These are phyloP conservation scores for Backusella westeae DNA, from an alignment of 192 early-diverging fungal genomes.

Conservation along the genomic window DNA sequence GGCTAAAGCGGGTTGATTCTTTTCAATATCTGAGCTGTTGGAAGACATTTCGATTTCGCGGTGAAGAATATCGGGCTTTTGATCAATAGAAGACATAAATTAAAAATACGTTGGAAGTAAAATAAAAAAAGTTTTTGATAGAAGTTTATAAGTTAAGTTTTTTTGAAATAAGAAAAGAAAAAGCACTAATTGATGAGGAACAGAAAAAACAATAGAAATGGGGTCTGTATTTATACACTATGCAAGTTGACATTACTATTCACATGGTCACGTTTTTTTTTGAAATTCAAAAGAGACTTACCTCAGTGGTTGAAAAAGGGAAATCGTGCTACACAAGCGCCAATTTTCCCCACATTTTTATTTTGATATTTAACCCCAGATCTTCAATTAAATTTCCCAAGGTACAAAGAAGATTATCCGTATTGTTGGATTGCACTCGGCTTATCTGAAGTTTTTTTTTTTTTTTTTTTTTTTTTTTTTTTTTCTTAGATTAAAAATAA, in stretches of 20 bases:
- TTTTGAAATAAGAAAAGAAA: background rate
- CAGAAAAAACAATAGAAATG: constrained; percentile 1
- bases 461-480: background rate
- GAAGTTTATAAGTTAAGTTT: background rate
- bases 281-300: background rate
- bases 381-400: background rate
- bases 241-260: background rate
- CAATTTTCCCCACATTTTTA: background rate
- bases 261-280: constrained; percentile 8
- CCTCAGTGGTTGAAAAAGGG: background rate
- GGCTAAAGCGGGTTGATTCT: background rate
- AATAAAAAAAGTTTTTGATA: background rate
- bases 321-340: background rate
- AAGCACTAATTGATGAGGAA: background rate
- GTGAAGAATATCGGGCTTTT: background rate
- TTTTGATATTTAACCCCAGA: background rate
- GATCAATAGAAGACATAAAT: background rate
- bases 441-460: too few species aligned
- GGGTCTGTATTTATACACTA: background rate
- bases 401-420: background rate
- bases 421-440: background rate
- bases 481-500: background rate
- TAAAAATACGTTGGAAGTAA: background rate
- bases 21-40: background rate
- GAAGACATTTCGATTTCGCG: constrained; percentile 4